These are phyloP conservation scores for Zizania latifolia DNA, from an alignment of 176 grass and related monocot species.

Conservation along the genomic window DNA sequence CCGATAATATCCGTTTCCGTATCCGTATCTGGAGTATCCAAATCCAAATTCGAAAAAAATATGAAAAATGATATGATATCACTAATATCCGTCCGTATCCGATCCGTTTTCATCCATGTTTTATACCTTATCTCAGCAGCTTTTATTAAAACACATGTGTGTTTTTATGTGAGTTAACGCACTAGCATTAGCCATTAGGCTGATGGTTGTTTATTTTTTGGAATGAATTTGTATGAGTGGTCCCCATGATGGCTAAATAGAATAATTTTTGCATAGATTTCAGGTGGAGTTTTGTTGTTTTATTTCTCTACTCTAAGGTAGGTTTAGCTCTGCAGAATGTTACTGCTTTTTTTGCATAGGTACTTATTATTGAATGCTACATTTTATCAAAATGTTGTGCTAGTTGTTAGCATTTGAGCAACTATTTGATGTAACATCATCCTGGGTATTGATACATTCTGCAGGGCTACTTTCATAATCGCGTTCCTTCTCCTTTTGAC, in stretches of 20 bases:
- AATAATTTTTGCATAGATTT: constrained; percentile 16
- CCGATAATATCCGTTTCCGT: too few species aligned
- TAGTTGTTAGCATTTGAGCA: background rate
- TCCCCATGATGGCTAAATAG: background rate
- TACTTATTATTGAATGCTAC: background rate
- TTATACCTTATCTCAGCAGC: background rate
- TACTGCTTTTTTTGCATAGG: background rate
- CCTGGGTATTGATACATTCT: background rate
- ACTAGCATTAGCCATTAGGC: constrained; percentile 1
- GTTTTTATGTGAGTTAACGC: background rate
- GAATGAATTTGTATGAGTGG: background rate
- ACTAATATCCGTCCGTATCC: too few species aligned
- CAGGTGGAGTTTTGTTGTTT: background rate
- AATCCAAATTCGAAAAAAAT: too few species aligned
- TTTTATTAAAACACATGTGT: background rate
- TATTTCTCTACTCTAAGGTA: background rate
- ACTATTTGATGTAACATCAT: background rate
- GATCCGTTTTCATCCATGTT: too few species aligned
- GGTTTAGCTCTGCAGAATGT: background rate
- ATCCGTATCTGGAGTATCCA: too few species aligned
- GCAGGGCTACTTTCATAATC: constrained; percentile 86
- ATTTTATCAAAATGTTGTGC: background rate
- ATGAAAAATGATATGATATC: too few species aligned
- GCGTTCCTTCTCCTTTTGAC: constrained; percentile 84
- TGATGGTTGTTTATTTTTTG: background rate